Base-by-base conservation (phyloP, 2,329 filamentous ascomycete species). In the Arthroderma sp. region DNA sequence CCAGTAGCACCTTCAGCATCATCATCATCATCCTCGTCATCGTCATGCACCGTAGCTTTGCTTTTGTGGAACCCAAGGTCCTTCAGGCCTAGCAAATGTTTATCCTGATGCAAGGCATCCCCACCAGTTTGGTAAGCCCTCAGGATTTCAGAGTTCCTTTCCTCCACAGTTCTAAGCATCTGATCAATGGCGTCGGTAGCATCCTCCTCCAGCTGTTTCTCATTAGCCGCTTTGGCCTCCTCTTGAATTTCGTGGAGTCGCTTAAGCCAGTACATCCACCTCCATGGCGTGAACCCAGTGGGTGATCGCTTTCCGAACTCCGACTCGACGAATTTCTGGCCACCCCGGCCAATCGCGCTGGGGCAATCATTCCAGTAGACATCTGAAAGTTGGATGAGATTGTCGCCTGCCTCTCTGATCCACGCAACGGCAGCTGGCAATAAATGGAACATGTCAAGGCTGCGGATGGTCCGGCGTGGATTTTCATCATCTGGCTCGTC, bases 191-290 rank as follows among this genome's bases (percentile, higher is more conserved):
- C 49, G 38, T 54, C 47, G 5, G 44, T 34, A 11, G 52, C 53
- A 29, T 43, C 37, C 44, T 55, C 53, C 36, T 49, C 54, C 1
- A 57, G 15, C 6, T 1, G 1, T 15, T 50, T 51, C 34, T 57
- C 53, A 22, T 47, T 40, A 2, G 49, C 50, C 34, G 50, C 36
- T 4, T 34, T 44, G 2, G 55, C 50, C 33, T 56, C 43, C 5
- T 55, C 53, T 8, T 41, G 41, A 29, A 56, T 53, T 32, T 55
- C 43, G 48, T 55, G 52, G 4, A 57, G 44, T 39, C 53, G 49
- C 48, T 53, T 57, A 3, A 57, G 40, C 55, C 55, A 57, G 49
- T 45, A 57, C 47, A 57, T 46, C 5, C 43, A 57, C 50, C 55
- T 53, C 55, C 52, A 57, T 8, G 52, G 53, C 5, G 47, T 46